Conservation (phyloP, 345 rosid species). For the Eucalyptus shirleyi region DNA sequence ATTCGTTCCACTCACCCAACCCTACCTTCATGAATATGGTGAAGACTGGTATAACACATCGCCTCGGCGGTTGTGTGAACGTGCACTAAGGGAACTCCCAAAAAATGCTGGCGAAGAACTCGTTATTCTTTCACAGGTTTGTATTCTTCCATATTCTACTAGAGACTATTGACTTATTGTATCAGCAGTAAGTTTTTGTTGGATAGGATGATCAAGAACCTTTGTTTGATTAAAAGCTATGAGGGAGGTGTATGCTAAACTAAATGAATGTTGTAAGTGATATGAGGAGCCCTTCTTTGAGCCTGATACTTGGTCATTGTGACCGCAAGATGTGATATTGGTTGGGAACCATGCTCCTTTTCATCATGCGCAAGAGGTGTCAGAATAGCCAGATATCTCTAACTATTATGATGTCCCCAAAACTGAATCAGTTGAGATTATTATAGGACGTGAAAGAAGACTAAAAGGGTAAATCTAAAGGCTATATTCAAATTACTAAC, state of each 20-base stretch:
- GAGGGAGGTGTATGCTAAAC: not conserved
- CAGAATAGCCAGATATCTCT: not conserved
- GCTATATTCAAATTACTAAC: not conserved
- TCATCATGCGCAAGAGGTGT: not conserved
- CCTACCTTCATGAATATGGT: slow-evolving; percentile 84
- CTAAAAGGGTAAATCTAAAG: not conserved
- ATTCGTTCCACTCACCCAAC: slow-evolving; percentile 78
- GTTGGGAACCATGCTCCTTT: not conserved
- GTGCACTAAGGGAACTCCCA: slow-evolving; percentile 66
- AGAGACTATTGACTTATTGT: not conserved
- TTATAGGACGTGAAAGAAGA: not conserved
- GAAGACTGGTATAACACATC: slow-evolving; percentile 92
- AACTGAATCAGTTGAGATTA: not conserved
- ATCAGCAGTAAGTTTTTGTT: not conserved
- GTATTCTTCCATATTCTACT: not conserved
- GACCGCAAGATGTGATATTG: not conserved
- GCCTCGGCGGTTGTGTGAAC: slow-evolving; percentile 75
- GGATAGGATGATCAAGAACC: not conserved
- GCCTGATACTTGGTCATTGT: not conserved
- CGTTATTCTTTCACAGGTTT: slow-evolving; percentile 84
- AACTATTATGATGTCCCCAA: not conserved
- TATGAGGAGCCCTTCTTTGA: not conserved
- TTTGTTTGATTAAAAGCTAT: not conserved
- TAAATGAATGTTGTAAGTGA: not conserved
- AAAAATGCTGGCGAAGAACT: slow-evolving; percentile 65